phyloP scores from a whole-genome alignment of 2,329 filamentous ascomycete genomes.

The Alternaria sp. region DNA sequence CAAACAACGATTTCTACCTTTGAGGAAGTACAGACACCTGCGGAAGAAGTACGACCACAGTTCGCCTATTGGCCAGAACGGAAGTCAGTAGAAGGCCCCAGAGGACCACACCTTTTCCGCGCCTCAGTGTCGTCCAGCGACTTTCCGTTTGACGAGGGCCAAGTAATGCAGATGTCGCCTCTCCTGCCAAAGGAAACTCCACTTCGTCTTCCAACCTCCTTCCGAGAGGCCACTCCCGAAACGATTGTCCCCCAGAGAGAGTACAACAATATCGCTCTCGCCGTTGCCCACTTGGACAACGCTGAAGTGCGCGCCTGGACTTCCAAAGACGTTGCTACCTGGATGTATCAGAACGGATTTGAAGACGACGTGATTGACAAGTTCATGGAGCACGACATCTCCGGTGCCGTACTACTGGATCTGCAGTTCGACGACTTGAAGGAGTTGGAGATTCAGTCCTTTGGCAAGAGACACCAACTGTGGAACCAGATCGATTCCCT shows the following conservation, averaged over 20 bases:
- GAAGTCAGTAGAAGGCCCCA: constrained; percentile 78
- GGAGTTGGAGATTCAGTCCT: constrained; percentile 80
- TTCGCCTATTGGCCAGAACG: constrained; percentile 66
- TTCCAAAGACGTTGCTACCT: constrained; percentile 78
- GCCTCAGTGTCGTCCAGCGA: constrained; percentile 67
- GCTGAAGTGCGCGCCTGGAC: constrained; percentile 70
- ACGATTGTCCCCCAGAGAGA: constrained; percentile 47
- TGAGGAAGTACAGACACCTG: constrained; percentile 81
- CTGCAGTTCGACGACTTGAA: constrained; percentile 87
- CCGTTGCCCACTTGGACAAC: constrained; percentile 64
- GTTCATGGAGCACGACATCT: constrained; percentile 92
- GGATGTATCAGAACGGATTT: constrained; percentile 84
- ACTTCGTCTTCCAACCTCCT: constrained; percentile 50
- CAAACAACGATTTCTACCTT: constrained; percentile 87
- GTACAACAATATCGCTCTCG: constrained; percentile 60
- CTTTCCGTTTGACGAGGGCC: constrained; percentile 53
- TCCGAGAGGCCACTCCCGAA: constrained; percentile 46
- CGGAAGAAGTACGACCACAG: constrained; percentile 62
- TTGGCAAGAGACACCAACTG: constrained; percentile 78
- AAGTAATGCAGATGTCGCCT: constrained; percentile 72
- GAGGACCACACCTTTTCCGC: constrained; percentile 86
- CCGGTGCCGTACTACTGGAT: constrained; percentile 84
- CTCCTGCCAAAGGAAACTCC: constrained; percentile 69
- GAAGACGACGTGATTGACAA: constrained; percentile 79
- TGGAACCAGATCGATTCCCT: constrained; percentile 81